Conservation (phyloP, 305 asterid species). For the Plantago coronopus region DNA sequence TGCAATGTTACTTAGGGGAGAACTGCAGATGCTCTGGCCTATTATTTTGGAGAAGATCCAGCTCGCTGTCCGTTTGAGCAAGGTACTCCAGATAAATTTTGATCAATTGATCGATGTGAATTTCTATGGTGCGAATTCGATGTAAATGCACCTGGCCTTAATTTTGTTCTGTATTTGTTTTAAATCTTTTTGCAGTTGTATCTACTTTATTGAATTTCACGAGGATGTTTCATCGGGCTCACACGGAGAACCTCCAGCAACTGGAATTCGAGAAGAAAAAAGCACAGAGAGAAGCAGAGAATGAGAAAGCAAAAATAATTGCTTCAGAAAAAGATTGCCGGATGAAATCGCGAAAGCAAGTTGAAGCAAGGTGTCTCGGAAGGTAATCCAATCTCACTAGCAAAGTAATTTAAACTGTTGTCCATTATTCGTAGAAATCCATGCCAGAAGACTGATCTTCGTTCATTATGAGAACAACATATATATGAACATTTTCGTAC, state of each 20-base stretch:
- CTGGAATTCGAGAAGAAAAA: constrained; percentile 70
- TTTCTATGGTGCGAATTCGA: background rate
- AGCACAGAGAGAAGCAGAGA: constrained; percentile 56
- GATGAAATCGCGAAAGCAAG: constrained; percentile 22
- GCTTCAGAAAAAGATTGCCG: constrained; percentile 28
- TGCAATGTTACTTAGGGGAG: constrained; percentile 51
- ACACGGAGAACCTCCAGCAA: constrained; percentile 70
- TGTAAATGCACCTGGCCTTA: constrained; percentile 9
- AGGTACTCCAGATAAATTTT: constrained; percentile 39
- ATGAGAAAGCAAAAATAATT: constrained; percentile 30
- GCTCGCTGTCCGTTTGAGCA: constrained; percentile 84
- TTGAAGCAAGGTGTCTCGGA: constrained; percentile 21
- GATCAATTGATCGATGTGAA: background rate
- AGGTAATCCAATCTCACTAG: constrained; percentile 21
- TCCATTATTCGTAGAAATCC: constrained; percentile 1
- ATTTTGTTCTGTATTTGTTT: too few species aligned
- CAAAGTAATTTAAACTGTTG: background rate
- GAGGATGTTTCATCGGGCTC: constrained; percentile 66
- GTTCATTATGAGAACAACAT: background rate
- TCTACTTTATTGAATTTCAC: constrained; percentile 67
- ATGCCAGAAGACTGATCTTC: background rate
- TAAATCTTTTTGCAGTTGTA: constrained; percentile 64
- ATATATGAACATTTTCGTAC: background rate
- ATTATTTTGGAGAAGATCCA: constrained; percentile 86
- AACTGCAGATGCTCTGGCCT: constrained; percentile 78